Evolutionary conservation across 805 yeast species (phyloP).

Genomic region (Myxozyma neglecta): DNA sequence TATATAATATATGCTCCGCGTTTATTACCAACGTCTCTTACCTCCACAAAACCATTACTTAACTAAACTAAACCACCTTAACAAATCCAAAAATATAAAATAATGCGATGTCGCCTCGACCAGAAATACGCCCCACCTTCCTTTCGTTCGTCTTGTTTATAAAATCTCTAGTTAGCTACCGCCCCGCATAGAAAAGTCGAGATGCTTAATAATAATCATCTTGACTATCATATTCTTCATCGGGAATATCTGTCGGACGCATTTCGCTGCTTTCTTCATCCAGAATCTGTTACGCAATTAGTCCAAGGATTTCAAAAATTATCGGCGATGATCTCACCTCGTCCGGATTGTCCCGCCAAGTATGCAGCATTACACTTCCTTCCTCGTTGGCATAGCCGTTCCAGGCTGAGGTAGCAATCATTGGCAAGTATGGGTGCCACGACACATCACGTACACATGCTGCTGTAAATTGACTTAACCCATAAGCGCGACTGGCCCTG

Average conservation of each 20-base stretch:
- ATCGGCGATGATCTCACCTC: constrained; percentile 3
- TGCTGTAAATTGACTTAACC: neutral
- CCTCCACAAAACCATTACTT: too few species aligned
- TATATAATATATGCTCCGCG: too few species aligned
- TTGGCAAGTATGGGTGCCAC: constrained; percentile 37
- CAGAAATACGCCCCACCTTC: too few species aligned
- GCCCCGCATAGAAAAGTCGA: neutral
- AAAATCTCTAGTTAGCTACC: neutral
- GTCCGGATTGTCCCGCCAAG: constrained; percentile 23
- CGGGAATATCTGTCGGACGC: neutral
- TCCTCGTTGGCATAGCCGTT: constrained; percentile 23
- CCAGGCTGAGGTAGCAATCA: constrained; percentile 31
- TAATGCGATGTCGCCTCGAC: too few species aligned
- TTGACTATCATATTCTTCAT: constrained; percentile 11
- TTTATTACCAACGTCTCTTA: too few species aligned
- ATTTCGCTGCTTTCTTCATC: neutral
- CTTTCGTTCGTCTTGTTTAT: neutral
- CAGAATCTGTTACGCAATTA: neutral
- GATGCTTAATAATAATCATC: constrained; percentile 9
- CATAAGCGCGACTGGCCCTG: constrained; percentile 3
- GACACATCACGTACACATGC: constrained; percentile 35
- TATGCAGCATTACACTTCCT: constrained; percentile 27
- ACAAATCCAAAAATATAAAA: too few species aligned
- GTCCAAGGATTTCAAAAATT: neutral
- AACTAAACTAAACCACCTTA: too few species aligned